A percentile compares a stretch with the other conserved stretches of the same genome.
These are phyloP conservation scores for Nematocida sp. DNA, from an alignment of 371 early-diverging fungal genomes.

Conservation along the genomic window DNA sequence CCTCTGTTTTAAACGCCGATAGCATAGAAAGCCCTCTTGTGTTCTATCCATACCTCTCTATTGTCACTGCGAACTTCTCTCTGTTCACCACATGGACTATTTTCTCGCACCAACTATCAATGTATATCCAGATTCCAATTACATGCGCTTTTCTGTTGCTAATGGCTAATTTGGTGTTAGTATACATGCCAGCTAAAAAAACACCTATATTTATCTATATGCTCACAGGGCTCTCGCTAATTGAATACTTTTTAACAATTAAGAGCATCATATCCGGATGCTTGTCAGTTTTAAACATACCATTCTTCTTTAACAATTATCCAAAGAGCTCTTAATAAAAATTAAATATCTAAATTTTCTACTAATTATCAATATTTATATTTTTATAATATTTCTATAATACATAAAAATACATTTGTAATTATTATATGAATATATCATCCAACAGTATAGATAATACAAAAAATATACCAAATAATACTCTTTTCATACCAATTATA, in stretches of 20 bases:
- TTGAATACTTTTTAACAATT: neutral
- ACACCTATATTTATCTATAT: neutral
- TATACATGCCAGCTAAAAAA: neutral
- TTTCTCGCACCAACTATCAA: constrained; percentile 8
- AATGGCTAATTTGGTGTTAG: constrained; percentile 6
- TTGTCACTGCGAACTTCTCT: neutral
- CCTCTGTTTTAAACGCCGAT: neutral
- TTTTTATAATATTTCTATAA: too few species aligned
- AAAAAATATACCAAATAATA: too few species aligned
- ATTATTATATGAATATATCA: too few species aligned
- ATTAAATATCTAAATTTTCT: neutral
- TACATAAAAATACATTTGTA: too few species aligned
- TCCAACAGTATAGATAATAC: too few species aligned
- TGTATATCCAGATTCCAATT: neutral
- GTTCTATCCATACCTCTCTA: neutral
- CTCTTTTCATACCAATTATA: too few species aligned
- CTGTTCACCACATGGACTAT: constrained; percentile 2
- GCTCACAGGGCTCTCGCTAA: neutral
- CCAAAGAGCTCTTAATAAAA: neutral
- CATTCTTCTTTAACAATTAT: constrained; percentile 26
- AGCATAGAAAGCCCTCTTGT: neutral
- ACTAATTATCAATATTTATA: too few species aligned
- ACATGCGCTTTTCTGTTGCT: neutral
- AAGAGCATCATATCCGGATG: neutral
- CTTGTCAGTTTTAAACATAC: neutral